Conservation (phyloP, 441 rosid genomes). For the Breynia disticha region DNA sequence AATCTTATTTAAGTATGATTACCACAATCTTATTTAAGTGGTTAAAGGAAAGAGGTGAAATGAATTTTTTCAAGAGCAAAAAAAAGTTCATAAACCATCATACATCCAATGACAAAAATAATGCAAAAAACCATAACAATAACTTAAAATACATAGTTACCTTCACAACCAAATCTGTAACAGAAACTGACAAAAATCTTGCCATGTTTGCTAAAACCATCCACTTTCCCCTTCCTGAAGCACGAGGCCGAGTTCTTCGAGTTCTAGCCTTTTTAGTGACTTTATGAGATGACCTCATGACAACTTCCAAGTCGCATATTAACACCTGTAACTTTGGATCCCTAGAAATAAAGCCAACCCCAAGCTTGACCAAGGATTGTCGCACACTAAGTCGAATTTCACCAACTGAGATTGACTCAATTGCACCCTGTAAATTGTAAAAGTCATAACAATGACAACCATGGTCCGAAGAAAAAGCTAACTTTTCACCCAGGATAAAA, state of each 20-base stretch:
- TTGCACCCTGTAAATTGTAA: constrained; percentile 63
- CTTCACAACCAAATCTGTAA: constrained; percentile 75
- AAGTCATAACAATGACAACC: constrained; percentile 11
- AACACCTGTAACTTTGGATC: constrained; percentile 87
- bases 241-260: constrained; percentile 33
- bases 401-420: constrained; percentile 84
- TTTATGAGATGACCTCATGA: constrained; percentile 62
- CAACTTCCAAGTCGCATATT: constrained; percentile 76
- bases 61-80: too few relatives aligned
- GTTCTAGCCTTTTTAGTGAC: constrained; percentile 40
- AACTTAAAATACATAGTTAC: constrained; percentile 26
- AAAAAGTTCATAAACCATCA: too few relatives aligned
- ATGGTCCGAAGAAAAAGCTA: not conserved
- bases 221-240: constrained; percentile 86
- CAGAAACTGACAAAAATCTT: constrained; percentile 82
- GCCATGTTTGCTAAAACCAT: constrained; percentile 83
- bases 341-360: constrained; percentile 78
- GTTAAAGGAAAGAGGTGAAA: too few relatives aligned
- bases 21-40: too few relatives aligned
- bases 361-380: constrained; percentile 87
- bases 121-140: not conserved
- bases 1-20: too few relatives aligned
- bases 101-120: not conserved
- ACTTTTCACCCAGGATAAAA: not conserved
- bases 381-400: constrained; percentile 86